Conservation (phyloP, 495 filamentous ascomycete species). For the Tuber melanosporum region DNA sequence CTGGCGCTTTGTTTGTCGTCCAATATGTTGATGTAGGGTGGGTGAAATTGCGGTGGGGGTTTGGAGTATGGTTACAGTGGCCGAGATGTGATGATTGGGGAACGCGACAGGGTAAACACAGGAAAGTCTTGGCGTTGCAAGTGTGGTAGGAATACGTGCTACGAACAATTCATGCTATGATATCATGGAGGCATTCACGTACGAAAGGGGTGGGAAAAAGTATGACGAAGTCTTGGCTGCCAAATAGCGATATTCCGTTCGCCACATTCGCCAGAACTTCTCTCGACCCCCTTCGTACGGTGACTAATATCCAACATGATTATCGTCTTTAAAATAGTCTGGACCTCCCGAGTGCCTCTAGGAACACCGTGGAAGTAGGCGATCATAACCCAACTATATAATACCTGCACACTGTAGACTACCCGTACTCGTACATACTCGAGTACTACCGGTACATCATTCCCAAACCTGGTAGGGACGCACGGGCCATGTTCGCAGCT, state of each 20-base stretch:
- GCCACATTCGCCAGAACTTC: too few species aligned
- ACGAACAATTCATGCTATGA: background rate
- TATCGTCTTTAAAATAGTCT: too few species aligned
- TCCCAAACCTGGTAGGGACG: background rate
- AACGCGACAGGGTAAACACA: constrained; percentile 4
- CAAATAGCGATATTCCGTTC: too few species aligned
- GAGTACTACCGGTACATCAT: background rate
- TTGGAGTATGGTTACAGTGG: background rate
- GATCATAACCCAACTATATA: background rate
- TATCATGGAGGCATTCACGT: too few species aligned
- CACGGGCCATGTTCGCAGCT: background rate
- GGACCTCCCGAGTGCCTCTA: too few species aligned
- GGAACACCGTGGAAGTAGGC: too few species aligned
- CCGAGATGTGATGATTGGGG: constrained; percentile 7
- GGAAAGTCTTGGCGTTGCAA: background rate
- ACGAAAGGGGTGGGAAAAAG: too few species aligned
- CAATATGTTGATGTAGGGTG: constrained; percentile 4
- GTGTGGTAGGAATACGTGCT: background rate
- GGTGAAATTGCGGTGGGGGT: background rate
- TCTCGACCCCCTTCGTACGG: too few species aligned
- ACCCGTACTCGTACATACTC: too few species aligned
- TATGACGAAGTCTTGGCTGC: too few species aligned
- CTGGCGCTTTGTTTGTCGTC: constrained; percentile 2
- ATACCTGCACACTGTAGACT: too few species aligned
- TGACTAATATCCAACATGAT: too few species aligned